Percentiles rank a stretch among this genome's conserved stretches.
These are phyloP conservation scores for Populus ilicifolia DNA, from an alignment of 345 rosid species.

Conservation along the genomic window DNA sequence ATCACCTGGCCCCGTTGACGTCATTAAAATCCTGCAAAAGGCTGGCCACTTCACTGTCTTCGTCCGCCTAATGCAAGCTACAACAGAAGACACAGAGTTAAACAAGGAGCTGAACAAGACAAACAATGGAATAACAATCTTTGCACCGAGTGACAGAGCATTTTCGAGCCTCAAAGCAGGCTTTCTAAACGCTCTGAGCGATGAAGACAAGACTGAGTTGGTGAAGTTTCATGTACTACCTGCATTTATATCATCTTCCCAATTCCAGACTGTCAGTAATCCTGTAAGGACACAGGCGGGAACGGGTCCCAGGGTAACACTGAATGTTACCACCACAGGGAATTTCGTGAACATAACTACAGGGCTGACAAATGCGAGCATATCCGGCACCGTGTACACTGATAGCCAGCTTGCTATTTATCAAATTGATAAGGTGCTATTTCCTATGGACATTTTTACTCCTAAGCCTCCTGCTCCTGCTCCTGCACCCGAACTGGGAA, in stretches of 20 bases:
- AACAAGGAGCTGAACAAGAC: constrained; percentile 21
- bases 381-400: constrained; percentile 31
- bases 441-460: constrained; percentile 30
- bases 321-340: constrained; percentile 33
- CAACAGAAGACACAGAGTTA: constrained; percentile 12
- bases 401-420: constrained; percentile 37
- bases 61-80: constrained; percentile 20
- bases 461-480: constrained; percentile 26
- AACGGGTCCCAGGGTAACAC: constrained; percentile 24
- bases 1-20: constrained; percentile 16
- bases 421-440: constrained; percentile 40
- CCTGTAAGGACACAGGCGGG: constrained; percentile 43
- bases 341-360: constrained; percentile 22
- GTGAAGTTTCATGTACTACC: constrained; percentile 44
- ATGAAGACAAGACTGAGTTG: constrained; percentile 33
- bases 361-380: constrained; percentile 31
- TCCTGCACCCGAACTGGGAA: constrained; percentile 10
- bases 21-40: constrained; percentile 21
- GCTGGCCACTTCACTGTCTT: constrained; percentile 22
- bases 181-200: constrained; percentile 15
- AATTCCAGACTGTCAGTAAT: constrained; percentile 45
- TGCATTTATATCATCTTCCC: constrained; percentile 26
- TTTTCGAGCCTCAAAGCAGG: constrained; percentile 25
- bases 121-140: constrained; percentile 28
- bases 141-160: constrained; percentile 27